These are phyloP conservation scores for Thinopyrum elongatum DNA, from an alignment of 176 grass and related monocot genomes.

Conservation along the genomic window DNA sequence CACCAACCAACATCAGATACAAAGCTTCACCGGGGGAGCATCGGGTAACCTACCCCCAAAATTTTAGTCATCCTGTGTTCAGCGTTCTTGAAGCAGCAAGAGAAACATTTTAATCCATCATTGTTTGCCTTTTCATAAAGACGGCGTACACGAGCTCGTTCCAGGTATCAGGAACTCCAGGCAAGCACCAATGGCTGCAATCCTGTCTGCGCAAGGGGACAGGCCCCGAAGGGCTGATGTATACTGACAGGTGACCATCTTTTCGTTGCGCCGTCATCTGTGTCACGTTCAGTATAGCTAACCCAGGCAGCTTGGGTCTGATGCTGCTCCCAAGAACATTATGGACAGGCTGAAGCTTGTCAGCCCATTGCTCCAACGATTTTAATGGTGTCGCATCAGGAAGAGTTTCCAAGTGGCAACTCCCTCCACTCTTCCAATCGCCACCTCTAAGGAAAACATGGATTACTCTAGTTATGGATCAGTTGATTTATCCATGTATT, in stretches of 20 bases:
- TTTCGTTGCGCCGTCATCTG: slow-evolving; percentile 72
- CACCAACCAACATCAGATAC: background rate
- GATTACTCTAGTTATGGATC: background rate
- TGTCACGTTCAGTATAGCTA: slow-evolving; percentile 79
- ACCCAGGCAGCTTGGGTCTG: slow-evolving; percentile 14
- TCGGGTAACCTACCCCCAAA: background rate
- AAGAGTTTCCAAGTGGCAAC: slow-evolving; percentile 69
- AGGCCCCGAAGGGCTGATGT: slow-evolving; percentile 47
- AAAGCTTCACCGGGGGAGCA: background rate
- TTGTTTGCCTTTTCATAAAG: slow-evolving; percentile 47
- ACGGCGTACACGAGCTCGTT: slow-evolving; percentile 78
- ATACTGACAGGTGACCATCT: slow-evolving; percentile 82
- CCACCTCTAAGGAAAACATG: slow-evolving; percentile 51
- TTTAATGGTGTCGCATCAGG: slow-evolving; percentile 40
- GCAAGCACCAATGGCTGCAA: slow-evolving; percentile 98
- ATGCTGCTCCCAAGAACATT: slow-evolving; percentile 38
- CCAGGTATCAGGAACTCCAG: slow-evolving; percentile 90
- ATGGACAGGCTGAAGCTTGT: slow-evolving; percentile 58
- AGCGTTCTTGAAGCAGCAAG: background rate
- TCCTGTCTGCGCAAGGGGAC: slow-evolving; percentile 69
- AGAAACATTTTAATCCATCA: slow-evolving; percentile 13
- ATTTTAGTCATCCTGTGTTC: slow-evolving; percentile 4
- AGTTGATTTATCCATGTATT: background rate
- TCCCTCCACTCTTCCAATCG: slow-evolving; percentile 71
- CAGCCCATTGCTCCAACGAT: slow-evolving; percentile 54